Evolutionary conservation across 2,329 filamentous ascomycete genomes (phyloP).

Genomic region (Claviceps lovelessii): DNA sequence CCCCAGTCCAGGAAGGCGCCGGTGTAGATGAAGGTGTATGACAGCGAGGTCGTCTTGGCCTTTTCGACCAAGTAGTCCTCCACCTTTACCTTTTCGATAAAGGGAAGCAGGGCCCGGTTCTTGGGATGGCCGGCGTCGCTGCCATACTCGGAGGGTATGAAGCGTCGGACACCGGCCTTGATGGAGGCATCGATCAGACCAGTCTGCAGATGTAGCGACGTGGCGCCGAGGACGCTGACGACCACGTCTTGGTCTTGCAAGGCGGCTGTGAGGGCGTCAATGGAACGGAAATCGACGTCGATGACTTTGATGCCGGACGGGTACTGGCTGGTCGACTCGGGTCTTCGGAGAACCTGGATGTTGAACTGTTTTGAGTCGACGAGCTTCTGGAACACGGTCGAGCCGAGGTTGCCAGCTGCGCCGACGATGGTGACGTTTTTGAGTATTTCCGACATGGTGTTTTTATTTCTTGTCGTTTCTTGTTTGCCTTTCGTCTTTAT

Average conservation of each 20-base stretch:
- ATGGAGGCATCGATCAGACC: slow-evolving; percentile 44
- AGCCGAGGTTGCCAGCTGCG: slow-evolving; percentile 22
- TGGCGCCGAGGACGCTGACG: slow-evolving; percentile 22
- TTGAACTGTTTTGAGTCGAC: slow-evolving; percentile 20
- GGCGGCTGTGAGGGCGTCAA: slow-evolving; percentile 32
- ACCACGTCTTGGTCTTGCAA: slow-evolving; percentile 44
- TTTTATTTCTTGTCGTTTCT: background rate
- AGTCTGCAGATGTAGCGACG: slow-evolving; percentile 23
- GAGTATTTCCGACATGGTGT: slow-evolving; percentile 16
- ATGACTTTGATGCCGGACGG: slow-evolving; percentile 16
- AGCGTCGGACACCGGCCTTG: slow-evolving; percentile 44
- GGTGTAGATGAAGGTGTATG: slow-evolving; percentile 40
- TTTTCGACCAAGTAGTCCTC: slow-evolving; percentile 27
- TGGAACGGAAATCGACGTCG: slow-evolving; percentile 26
- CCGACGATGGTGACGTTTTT: slow-evolving; percentile 26
- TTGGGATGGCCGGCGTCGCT: slow-evolving; percentile 20
- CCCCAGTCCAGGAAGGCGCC: slow-evolving; percentile 48
- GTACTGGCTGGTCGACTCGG: slow-evolving; percentile 25
- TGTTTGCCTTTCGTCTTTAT: background rate
- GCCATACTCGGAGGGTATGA: slow-evolving; percentile 46
- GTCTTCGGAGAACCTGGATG: slow-evolving; percentile 21
- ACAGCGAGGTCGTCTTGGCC: slow-evolving; percentile 26
- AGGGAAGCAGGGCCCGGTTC: slow-evolving; percentile 32
- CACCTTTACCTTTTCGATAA: slow-evolving; percentile 32
- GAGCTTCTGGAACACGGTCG: slow-evolving; percentile 17